phyloP scores from a whole-genome alignment of 2,329 filamentous ascomycete species.

The Beauveria caledonica region DNA sequence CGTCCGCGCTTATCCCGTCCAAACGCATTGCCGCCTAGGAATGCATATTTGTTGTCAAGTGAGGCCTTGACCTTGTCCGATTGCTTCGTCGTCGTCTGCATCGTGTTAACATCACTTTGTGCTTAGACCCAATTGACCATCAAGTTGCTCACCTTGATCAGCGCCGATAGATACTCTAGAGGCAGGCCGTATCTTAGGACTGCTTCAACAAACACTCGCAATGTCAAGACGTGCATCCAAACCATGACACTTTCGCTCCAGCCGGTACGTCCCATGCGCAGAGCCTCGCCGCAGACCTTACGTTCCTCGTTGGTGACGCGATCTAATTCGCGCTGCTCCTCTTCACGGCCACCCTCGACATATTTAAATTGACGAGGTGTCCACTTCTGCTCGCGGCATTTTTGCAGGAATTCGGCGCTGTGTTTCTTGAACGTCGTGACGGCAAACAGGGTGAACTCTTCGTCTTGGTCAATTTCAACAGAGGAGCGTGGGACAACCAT shows the following conservation, averaged over 20 bases:
- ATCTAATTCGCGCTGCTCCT: constrained; percentile 80
- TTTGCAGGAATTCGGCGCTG: constrained; percentile 78
- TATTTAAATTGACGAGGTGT: constrained; percentile 92
- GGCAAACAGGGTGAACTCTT: constrained; percentile 81
- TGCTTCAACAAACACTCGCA: constrained; percentile 94
- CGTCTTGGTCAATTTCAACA: constrained; percentile 69
- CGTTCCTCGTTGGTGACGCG: constrained; percentile 75
- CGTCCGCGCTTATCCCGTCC: constrained; percentile 89
- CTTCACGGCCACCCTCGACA: constrained; percentile 79
- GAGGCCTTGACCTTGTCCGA: constrained; percentile 70
- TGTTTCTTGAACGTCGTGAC: constrained; percentile 94
- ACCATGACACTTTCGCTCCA: constrained; percentile 96
- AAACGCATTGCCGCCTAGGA: constrained; percentile 90
- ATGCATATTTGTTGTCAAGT: constrained; percentile 79
- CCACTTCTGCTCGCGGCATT: constrained; percentile 89
- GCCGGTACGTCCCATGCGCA: constrained; percentile 79
- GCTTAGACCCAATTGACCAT: background rate
- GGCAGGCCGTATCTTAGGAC: constrained; percentile 94
- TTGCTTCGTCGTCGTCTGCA: constrained; percentile 72
- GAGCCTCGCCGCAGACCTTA: constrained; percentile 86
- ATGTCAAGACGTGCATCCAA: constrained; percentile 83
- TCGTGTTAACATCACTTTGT: background rate
- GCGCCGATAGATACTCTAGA: constrained; percentile 75
- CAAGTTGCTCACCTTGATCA: constrained; percentile 63
- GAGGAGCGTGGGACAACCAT: constrained; percentile 94